These are phyloP conservation scores for Trametes gibbosa DNA, from an alignment of 768 basidiomycete species.

Conservation along the genomic window DNA sequence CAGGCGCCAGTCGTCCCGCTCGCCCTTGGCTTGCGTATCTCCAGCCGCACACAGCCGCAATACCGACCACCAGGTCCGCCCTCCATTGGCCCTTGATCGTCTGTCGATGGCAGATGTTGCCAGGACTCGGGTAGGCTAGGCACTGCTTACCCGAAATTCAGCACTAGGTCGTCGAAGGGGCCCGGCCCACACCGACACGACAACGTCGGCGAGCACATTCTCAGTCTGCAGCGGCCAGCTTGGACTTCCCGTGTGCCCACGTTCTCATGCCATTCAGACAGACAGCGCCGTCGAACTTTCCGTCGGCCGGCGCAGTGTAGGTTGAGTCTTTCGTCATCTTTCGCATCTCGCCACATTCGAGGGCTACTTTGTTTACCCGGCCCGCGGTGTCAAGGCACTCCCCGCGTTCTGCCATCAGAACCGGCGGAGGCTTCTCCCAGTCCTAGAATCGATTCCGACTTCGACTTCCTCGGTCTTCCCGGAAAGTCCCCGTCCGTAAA, in stretches of 20 bases:
- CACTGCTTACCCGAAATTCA: neutral
- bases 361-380: slow-evolving; percentile 13
- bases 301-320: neutral
- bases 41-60: neutral
- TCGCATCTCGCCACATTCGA: slow-evolving; percentile 4
- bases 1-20: slow-evolving; percentile 8
- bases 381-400: slow-evolving; percentile 7
- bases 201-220: neutral
- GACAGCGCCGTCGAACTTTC: neutral
- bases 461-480: neutral
- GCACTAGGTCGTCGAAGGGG: no score
- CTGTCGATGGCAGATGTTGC: slow-evolving; percentile 2
- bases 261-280: slow-evolving; percentile 12
- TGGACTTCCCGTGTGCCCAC: neutral
- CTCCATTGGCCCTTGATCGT: slow-evolving; percentile 6
- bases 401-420: neutral
- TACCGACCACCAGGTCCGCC: neutral
- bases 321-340: neutral
- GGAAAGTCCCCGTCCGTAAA: neutral
- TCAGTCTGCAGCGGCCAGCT: neutral
- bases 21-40: neutral
- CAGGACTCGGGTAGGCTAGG: neutral
- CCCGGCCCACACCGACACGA: no score
- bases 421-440: neutral
- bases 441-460: neutral